These are phyloP conservation scores for Nicotiana obtusifolia DNA, from an alignment of 257 asterid species.

Conservation along the genomic window DNA sequence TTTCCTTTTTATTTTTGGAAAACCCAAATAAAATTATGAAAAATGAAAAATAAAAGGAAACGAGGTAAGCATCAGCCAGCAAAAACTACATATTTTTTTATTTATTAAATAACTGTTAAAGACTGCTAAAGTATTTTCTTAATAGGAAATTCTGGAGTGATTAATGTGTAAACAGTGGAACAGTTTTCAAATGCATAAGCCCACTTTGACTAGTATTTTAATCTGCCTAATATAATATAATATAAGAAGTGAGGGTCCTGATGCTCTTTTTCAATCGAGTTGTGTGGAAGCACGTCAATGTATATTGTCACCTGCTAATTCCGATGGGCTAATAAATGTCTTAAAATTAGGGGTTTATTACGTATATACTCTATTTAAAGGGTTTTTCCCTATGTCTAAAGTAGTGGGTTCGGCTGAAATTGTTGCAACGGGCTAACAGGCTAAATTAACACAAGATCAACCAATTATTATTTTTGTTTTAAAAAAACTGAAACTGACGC, in stretches of 20 bases:
- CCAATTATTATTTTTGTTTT: no score
- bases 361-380: no score
- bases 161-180: background rate
- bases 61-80: background rate
- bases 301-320: background rate
- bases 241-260: background rate
- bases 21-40: background rate
- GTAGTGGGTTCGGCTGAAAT: background rate
- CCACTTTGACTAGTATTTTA: background rate
- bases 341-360: no score
- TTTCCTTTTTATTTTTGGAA: background rate
- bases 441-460: background rate
- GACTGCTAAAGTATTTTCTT: background rate
- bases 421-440: background rate
- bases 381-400: background rate
- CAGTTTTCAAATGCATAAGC: background rate
- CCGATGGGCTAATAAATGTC: background rate
- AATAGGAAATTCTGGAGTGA: background rate
- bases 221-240: no score
- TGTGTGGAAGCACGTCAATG: background rate
- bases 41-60: background rate
- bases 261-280: no score
- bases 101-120: no score
- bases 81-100: background rate
- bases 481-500: background rate